A percentile compares a stretch with the other conserved stretches of the same genome.
Evolutionary conservation across 495 filamentous ascomycete species (phyloP).

Genomic region (Xylaria bambusicola): DNA sequence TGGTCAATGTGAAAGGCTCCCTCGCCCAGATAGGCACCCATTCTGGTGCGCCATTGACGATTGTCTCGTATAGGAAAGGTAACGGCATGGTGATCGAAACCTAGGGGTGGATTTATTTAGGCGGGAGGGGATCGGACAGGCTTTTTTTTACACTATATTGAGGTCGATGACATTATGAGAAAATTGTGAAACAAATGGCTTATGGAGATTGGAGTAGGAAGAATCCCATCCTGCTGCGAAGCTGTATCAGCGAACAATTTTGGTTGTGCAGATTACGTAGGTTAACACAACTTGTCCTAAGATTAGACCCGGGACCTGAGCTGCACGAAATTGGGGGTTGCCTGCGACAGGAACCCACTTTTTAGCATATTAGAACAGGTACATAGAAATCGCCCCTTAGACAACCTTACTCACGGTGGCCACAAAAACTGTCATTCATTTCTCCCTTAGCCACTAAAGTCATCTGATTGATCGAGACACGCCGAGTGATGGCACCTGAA

Average conservation of each 20-base stretch:
- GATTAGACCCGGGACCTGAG: not conserved
- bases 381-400: slow-evolving; percentile 5
- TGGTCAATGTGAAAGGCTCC: slow-evolving; percentile 55
- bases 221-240: not conserved
- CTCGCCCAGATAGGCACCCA: slow-evolving; percentile 63
- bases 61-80: slow-evolving; percentile 62
- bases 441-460: no score
- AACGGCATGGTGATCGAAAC: slow-evolving; percentile 67
- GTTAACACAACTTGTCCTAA: not conserved
- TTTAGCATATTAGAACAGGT: not conserved
- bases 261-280: slow-evolving; percentile 12
- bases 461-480: no score
- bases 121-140: not conserved
- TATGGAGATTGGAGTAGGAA: slow-evolving; percentile 18
- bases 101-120: not conserved
- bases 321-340: no score
- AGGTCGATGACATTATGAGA: not conserved
- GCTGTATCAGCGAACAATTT: not conserved
- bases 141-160: not conserved
- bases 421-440: no score
- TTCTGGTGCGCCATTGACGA: slow-evolving; percentile 63
- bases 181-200: slow-evolving; percentile 13
- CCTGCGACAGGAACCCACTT: not conserved
- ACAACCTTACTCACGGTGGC: no score
- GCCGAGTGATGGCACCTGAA: slow-evolving; percentile 25